Evolutionary conservation across 805 yeast genomes (phyloP), one percentile per base, ranked within the genome.

Genomic region (Cyberlindnera maritima): DNA sequence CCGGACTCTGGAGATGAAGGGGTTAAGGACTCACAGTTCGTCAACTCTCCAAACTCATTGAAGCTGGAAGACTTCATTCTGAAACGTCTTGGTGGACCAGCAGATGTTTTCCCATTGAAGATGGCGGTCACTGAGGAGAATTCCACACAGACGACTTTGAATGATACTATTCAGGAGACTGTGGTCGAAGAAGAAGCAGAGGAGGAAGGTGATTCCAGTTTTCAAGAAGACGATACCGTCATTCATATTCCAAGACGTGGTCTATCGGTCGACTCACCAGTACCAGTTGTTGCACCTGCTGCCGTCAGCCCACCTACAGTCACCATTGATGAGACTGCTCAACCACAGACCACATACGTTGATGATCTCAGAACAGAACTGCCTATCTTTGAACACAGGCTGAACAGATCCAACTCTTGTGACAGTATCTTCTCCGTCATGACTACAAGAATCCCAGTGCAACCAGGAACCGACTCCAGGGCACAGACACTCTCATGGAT

Each of bases 331-430:
- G 19, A 6, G 21, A 21, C 28, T 21, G 28, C 7, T 14, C 31
- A 31, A 8, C 37, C 32, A 18, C 33, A 39, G n/a, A 12, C 37
- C 17, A 15, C 44, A 10, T 12, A n/a, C 9, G 5, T 29, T n/a
- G 31, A 21, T 15, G 35, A 37, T 10, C 12, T 18, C 34, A 7
- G 20, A 11, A 34, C 46, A 3, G 46, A 48, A 19, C 46, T 43
- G 1, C 59, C 59, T 14, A 48, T 54, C 1, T 60, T 56, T 38
- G 58, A 54, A 26, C 64, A 59, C 39, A 55, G 43, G 25, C 50
- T 61, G 39, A 58, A 58, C 47, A 53, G 65, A 51, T 58, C 65
- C 12, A 61, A 57, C 39, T 61, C 65, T 2, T 60, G 61, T 47
- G 63, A 61, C 42, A 54, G 60, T 34, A 56, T 61, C 12, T 61